These are phyloP conservation scores for Cyclanthera cordifolia DNA, from an alignment of 306 rosid species.

Conservation along the genomic window DNA sequence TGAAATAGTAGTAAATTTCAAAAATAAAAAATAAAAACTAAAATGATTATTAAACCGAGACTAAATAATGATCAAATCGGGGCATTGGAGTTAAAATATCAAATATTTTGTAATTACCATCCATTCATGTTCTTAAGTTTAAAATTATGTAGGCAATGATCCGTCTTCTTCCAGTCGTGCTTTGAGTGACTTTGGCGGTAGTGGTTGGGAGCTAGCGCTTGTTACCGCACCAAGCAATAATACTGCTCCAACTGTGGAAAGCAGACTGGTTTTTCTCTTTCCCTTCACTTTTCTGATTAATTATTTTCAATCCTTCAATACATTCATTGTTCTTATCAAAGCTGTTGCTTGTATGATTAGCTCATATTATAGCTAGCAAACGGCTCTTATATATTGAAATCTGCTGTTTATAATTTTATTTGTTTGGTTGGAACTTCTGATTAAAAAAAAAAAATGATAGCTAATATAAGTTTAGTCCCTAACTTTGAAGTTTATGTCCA, in stretches of 20 bases:
- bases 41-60: too few species aligned
- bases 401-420: not conserved
- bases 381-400: not conserved
- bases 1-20: too few species aligned
- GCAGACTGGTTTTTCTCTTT: conserved; percentile 43
- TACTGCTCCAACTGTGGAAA: conserved; percentile 23
- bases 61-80: too few species aligned
- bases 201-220: conserved; percentile 88
- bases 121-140: conserved; percentile 1
- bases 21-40: too few species aligned
- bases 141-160: conserved; percentile 32
- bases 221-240: conserved; percentile 66
- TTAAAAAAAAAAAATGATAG: not conserved
- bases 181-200: conserved; percentile 39
- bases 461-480: too few species aligned
- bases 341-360: not conserved
- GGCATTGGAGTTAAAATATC: too few species aligned
- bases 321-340: not conserved
- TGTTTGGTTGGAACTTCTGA: not conserved
- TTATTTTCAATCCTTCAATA: not conserved
- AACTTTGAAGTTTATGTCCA: too few species aligned
- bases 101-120: not conserved
- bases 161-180: conserved; percentile 20
- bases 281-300: not conserved
- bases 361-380: too few species aligned